Percentiles rank a stretch among this genome's conserved stretches.
Conservation (phyloP, 768 basidiomycete species). For the Mycena polygramma region DNA sequence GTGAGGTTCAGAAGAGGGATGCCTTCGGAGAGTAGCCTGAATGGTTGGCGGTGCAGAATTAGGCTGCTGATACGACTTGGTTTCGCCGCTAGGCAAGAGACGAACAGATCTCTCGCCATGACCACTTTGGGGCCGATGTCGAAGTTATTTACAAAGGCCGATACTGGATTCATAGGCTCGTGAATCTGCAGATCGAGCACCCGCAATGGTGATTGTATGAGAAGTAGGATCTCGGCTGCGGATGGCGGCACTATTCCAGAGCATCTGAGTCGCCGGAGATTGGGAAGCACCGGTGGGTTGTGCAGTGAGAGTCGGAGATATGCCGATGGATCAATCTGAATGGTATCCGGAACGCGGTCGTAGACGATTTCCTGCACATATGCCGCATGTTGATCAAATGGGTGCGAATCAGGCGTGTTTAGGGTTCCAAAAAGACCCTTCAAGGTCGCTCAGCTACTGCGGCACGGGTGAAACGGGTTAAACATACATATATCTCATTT, state of each 20-base stretch:
- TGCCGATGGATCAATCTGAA: constrained; percentile 6
- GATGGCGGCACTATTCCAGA: not conserved
- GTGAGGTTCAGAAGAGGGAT: no score
- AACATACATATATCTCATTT: constrained; percentile 4
- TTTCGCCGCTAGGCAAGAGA: no score
- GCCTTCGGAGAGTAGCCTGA: no score
- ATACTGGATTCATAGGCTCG: no score
- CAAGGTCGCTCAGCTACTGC: not conserved
- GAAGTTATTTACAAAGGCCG: no score
- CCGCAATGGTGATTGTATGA: constrained; percentile 13
- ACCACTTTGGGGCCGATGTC: no score
- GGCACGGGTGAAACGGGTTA: not conserved
- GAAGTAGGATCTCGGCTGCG: not conserved
- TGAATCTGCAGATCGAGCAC: no score
- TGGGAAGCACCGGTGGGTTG: not conserved
- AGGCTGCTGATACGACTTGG: no score
- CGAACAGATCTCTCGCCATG: no score
- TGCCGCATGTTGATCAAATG: constrained; percentile 19
- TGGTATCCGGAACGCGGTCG: not conserved
- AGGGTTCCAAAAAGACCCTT: constrained; percentile 8
- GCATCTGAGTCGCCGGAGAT: not conserved
- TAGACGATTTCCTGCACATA: no score
- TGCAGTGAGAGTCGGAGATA: constrained; percentile 17
- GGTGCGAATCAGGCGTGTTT: not conserved
- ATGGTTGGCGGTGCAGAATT: no score